A percentile compares a stretch with the other conserved stretches of the same genome.
Evolutionary conservation across 1,284 basidiomycete genomes (phyloP).

Genomic region (Heterobasidion parviporum): DNA sequence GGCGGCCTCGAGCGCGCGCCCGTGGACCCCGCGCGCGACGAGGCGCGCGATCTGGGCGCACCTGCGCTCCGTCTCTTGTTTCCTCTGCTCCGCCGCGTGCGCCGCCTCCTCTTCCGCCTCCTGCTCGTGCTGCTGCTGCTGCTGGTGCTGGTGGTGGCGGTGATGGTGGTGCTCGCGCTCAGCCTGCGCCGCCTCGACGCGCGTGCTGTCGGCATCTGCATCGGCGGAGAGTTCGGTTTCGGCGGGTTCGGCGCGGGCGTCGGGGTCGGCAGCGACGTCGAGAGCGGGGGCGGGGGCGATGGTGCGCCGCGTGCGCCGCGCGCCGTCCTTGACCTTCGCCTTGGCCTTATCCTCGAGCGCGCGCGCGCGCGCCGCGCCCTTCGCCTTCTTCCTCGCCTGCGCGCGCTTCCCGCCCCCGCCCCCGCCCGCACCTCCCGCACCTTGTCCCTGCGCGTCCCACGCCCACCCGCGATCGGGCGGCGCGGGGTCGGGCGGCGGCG

Average conservation of each 20-base stretch:
- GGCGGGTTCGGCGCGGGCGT: conserved; percentile 5
- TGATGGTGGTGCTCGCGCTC: not conserved
- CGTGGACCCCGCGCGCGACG: conserved; percentile 41
- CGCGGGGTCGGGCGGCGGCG: too few species aligned
- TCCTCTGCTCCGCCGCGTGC: conserved; percentile 15
- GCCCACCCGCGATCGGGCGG: not conserved
- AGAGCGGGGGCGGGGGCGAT: not conserved
- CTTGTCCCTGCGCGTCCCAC: not conserved
- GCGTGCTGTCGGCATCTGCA: not conserved
- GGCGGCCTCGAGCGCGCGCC: conserved; percentile 37
- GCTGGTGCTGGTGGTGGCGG: not conserved
- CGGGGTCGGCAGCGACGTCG: not conserved
- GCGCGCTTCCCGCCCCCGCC: not conserved
- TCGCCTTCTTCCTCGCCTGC: not conserved
- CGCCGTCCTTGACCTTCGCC: conserved; percentile 34
- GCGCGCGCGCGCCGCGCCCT: not conserved
- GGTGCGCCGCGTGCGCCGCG: not conserved
- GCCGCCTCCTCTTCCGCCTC: not conserved
- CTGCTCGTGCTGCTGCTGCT: not conserved
- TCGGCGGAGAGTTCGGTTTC: not conserved
- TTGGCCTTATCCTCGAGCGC: not conserved
- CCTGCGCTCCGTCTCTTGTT: conserved; percentile 33
- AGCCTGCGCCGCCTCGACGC: not conserved
- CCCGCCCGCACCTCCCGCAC: not conserved
- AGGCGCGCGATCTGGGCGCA: conserved; percentile 44